Percentiles rank a stretch among this genome's conserved stretches.
These are phyloP conservation scores for Magnaporthales sp. DNA, from an alignment of 2,329 filamentous ascomycete genomes.

Conservation along the genomic window DNA sequence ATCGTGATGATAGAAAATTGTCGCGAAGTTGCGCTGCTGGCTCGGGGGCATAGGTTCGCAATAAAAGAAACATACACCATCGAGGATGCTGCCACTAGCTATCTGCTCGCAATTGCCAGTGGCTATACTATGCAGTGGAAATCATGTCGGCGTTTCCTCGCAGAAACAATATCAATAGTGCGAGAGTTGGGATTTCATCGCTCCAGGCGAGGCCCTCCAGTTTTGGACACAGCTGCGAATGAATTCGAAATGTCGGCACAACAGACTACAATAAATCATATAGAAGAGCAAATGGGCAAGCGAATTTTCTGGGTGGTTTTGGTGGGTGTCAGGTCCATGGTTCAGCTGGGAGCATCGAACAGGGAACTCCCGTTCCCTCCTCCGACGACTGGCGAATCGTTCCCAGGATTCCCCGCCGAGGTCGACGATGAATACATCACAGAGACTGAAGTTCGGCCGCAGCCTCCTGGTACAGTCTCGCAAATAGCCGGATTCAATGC, in stretches of 20 bases:
- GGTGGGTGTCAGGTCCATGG: slow-evolving; percentile 66
- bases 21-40: slow-evolving; percentile 58
- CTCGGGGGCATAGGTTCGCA: slow-evolving; percentile 48
- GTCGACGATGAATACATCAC: slow-evolving; percentile 79
- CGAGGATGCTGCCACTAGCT: slow-evolving; percentile 61
- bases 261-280: slow-evolving; percentile 48
- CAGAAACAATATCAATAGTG: slow-evolving; percentile 62
- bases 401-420: slow-evolving; percentile 72
- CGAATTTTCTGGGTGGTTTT: slow-evolving; percentile 81
- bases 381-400: slow-evolving; percentile 64
- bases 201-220: background rate
- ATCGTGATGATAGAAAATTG: slow-evolving; percentile 64
- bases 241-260: background rate
- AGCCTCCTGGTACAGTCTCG: slow-evolving; percentile 59
- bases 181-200: slow-evolving; percentile 55
- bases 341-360: slow-evolving; percentile 65
- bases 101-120: slow-evolving; percentile 60
- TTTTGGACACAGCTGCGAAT: background rate
- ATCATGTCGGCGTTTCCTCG: slow-evolving; percentile 60
- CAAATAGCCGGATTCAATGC: slow-evolving; percentile 74
- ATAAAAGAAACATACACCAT: slow-evolving; percentile 38
- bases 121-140: slow-evolving; percentile 62
- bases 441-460: slow-evolving; percentile 58
- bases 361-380: slow-evolving; percentile 68
- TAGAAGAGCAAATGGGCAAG: slow-evolving; percentile 65